Evolutionary conservation across 1,139 yeast species (phyloP).

Genomic region (Sugiyamaella sp.): DNA sequence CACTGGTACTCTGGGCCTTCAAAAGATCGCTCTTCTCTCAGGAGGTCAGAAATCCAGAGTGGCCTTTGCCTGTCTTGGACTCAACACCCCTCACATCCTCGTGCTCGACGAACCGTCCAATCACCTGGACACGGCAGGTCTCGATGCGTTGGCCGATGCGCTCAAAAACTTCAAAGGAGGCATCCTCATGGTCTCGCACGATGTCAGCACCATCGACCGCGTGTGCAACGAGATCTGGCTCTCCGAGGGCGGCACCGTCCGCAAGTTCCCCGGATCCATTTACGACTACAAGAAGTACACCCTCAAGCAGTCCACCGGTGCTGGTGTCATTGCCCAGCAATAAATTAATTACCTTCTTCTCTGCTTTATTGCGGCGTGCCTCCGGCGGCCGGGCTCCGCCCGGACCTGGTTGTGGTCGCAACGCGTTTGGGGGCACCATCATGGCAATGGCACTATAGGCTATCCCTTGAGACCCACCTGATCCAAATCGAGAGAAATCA

Average conservation of each 20-base stretch:
- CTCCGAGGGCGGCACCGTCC: conserved; percentile 80
- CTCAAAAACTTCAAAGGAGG: conserved; percentile 90
- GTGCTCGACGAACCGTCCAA: conserved; percentile 98
- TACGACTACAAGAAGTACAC: conserved; percentile 89
- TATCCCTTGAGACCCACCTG: no score
- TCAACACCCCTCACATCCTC: conserved; percentile 88
- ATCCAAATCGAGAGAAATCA: no score
- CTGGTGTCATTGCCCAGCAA: conserved; percentile 90
- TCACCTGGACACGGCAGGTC: conserved; percentile 97
- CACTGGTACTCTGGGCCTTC: conserved; percentile 90
- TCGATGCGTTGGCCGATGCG: conserved; percentile 93
- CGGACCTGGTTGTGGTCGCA: not conserved
- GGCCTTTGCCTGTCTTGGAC: conserved; percentile 93
- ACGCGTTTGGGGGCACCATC: no score
- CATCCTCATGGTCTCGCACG: conserved; percentile 96
- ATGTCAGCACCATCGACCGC: conserved; percentile 81
- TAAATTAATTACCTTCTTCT: conserved; percentile 35
- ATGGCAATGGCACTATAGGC: no score
- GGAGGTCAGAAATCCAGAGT: conserved; percentile 99
- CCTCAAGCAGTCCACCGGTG: conserved; percentile 69
- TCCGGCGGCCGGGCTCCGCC: conserved; percentile 2
- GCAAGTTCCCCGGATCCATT: conserved; percentile 79
- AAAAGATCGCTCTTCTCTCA: conserved; percentile 84
- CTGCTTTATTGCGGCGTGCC: not conserved
- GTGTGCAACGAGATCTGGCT: conserved; percentile 97